Evolutionary conservation across 2,329 filamentous ascomycete genomes (phyloP).

Genomic region (Apiospora saccharicola): DNA sequence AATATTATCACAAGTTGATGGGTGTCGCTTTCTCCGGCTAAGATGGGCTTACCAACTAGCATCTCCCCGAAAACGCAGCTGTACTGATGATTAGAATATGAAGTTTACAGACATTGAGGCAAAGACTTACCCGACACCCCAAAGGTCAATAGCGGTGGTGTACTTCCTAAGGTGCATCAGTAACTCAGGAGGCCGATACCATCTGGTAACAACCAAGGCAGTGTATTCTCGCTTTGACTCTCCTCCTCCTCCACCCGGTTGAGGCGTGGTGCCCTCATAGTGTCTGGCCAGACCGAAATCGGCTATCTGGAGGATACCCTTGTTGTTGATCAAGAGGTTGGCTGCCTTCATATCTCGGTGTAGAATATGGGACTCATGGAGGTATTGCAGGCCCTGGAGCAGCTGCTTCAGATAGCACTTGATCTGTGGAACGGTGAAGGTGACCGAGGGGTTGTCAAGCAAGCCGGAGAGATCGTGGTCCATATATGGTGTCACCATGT

Average conservation of each 20-base stretch:
- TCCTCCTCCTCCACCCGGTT: conserved; percentile 79
- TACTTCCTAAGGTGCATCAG: conserved; percentile 87
- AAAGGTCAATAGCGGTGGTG: conserved; percentile 97
- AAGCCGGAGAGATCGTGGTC: conserved; percentile 98
- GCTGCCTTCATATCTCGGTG: conserved; percentile 99
- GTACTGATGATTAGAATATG: conserved; percentile 20
- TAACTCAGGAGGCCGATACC: conserved; percentile 95
- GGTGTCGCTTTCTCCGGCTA: conserved; percentile 86
- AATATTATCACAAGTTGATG: conserved; percentile 96
- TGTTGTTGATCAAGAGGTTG: conserved; percentile 95
- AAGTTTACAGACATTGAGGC: conserved; percentile 28
- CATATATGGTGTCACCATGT: conserved; percentile 99
- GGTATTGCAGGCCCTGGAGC: conserved; percentile 85
- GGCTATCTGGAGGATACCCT: conserved; percentile 91
- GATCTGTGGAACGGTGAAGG: conserved; percentile 88
- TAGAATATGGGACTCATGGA: conserved; percentile 88
- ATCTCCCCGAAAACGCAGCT: conserved; percentile 99
- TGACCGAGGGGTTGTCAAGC: conserved; percentile 90
- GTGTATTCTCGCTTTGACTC: conserved; percentile 92
- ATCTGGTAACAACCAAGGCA: conserved; percentile 93
- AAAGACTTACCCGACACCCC: conserved; percentile 85
- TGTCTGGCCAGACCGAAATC: conserved; percentile 95
- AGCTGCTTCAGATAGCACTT: conserved; percentile 98
- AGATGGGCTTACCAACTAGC: conserved; percentile 91
- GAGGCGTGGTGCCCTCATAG: conserved; percentile 85